Base-by-base conservation (phyloP, 2,329 filamentous ascomycete species). In the Botrytis galanthina region DNA sequence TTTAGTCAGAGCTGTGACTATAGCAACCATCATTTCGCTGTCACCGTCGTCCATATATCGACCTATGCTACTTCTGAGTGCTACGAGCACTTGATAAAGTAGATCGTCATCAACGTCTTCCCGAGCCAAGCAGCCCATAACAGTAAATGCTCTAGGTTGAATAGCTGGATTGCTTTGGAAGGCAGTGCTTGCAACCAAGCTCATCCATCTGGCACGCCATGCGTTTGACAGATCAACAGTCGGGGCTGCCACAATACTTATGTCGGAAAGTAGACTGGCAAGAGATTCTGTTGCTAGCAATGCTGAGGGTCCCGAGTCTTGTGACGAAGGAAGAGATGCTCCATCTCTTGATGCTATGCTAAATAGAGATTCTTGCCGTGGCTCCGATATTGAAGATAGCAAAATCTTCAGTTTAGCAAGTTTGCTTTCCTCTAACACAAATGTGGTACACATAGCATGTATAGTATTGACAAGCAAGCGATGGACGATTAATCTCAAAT, bases 201-300 rank as follows among this genome's bases (percentile, higher is more conserved):
- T 91, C 90, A 92, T 92, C 90, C 90, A 92, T 32, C 90, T 86
- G 32, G 90, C 90, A 39, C 90, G 87, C 90, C 90, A 92, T 26
- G 88, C 86, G 78, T 92, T 92, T 35, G 89, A 87, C 78, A 90
- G 84, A 76, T 92, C 89, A 14, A 89, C 82, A 0, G 89, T 89
- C 18, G 90, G 88, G 20, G 90, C 90, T 4, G 90, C 90, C 26
- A 90, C 83, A 2, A 86, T 84, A 75, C 88, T 92, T 22, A 91
- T 85, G 74, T 92, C 90, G 69, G 91, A 89, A 29, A 92, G 81
- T 1, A 91, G 81, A 35, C 85, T 85, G 1, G 90, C 89, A 10
- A 92, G 83, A 68, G 86, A 87, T 78, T 92, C 90, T 18, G 88
- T 90, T 18, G 87, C 86, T 42, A 78, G 73, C 9, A 81, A 73